Evolutionary conservation across 192 early-diverging fungal genomes (phyloP).

Genomic region (Neocallimastix lanati): DNA sequence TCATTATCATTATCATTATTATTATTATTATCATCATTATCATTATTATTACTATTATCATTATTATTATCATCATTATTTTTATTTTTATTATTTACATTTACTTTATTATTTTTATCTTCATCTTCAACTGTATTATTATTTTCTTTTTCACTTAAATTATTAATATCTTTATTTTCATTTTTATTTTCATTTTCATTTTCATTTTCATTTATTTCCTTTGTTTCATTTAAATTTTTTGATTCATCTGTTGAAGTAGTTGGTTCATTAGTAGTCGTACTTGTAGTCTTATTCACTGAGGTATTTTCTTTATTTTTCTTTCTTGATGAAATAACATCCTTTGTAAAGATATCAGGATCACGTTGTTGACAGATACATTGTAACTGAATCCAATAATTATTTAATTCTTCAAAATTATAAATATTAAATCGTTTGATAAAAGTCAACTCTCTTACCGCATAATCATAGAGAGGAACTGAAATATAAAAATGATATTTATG

Average conservation of each 20-base stretch:
- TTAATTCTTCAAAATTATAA: neutral
- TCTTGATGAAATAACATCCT: neutral
- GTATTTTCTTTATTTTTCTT: too few species aligned
- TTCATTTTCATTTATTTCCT: too few species aligned
- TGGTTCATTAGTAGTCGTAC: too few species aligned
- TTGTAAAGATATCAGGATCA: neutral
- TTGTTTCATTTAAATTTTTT: too few species aligned
- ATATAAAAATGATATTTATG: neutral
- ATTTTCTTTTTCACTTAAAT: too few species aligned
- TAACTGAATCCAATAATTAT: neutral
- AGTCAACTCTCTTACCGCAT: neutral
- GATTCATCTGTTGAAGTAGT: too few species aligned
- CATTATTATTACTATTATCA: too few species aligned
- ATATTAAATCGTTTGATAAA: neutral
- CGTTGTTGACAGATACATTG: neutral
- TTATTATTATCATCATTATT: neutral
- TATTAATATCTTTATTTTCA: too few species aligned
- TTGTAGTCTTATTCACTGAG: too few species aligned
- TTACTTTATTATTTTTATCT: neutral
- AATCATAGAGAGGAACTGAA: neutral
- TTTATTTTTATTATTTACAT: neutral
- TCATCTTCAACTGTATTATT: neutral
- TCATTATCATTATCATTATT: too few species aligned
- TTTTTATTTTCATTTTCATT: too few species aligned
- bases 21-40: too few species aligned